Evolutionary conservation across 306 rosid genomes (phyloP).

Genomic region (Rosa chinensis): DNA sequence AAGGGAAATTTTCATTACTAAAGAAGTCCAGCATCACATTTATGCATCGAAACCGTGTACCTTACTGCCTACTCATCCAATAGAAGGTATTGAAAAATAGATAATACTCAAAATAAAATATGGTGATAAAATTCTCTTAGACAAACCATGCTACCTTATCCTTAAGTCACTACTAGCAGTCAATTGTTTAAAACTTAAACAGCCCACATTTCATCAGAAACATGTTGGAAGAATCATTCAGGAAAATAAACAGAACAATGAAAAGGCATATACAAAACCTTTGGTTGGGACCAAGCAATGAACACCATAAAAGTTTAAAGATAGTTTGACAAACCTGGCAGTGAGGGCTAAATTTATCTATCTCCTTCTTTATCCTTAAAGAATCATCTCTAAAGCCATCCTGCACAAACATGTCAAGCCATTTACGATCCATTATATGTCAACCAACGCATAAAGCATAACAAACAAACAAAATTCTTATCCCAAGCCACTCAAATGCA

Average conservation of each 20-base stretch:
- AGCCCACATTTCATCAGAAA: not conserved
- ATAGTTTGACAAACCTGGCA: conserved; percentile 60
- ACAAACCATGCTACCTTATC: not conserved
- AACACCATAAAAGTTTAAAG: not conserved
- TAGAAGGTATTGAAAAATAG: not conserved
- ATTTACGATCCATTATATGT: not conserved
- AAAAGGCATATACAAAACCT: too few relatives aligned
- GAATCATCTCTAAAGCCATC: conserved; percentile 79
- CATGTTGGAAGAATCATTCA: not conserved
- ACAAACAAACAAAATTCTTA: not conserved
- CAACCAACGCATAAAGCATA: not conserved
- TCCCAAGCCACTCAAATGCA: not conserved
- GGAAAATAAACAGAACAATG: not conserved
- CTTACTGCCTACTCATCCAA: not conserved
- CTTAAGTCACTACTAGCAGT: not conserved
- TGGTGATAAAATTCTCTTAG: not conserved
- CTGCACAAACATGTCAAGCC: conserved; percentile 36
- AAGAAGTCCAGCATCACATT: not conserved
- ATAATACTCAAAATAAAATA: not conserved
- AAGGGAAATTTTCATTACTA: not conserved
- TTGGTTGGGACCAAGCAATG: not conserved
- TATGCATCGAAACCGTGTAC: not conserved
- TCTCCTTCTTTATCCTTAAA: conserved; percentile 62
- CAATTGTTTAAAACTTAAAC: not conserved
- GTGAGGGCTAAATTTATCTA: conserved; percentile 40